Evolutionary conservation across 805 yeast genomes (phyloP).

Genomic region (Trichomonascus vanleenenianus): DNA sequence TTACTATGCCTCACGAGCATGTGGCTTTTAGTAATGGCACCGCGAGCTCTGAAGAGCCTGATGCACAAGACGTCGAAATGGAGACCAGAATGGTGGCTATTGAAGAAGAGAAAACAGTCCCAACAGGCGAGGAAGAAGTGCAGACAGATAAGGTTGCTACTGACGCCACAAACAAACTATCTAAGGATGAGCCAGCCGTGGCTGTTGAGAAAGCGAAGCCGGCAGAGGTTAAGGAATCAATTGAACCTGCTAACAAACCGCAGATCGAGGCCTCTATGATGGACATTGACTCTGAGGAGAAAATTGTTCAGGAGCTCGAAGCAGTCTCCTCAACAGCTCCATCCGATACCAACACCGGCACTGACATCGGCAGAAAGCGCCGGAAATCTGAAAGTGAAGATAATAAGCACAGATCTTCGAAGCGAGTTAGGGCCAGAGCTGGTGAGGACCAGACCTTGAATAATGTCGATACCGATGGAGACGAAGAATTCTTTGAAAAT

Average conservation of each 20-base stretch:
- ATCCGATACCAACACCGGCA: not conserved
- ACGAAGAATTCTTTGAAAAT: slow-evolving; percentile 20
- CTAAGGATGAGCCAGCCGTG: not conserved
- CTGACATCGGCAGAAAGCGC: not conserved
- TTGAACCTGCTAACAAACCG: too few species aligned
- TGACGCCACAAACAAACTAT: not conserved
- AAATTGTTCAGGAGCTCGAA: too few species aligned
- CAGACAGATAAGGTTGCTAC: not conserved
- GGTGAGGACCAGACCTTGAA: slow-evolving; percentile 16
- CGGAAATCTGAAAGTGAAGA: slow-evolving; percentile 6
- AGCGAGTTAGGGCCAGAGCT: slow-evolving; percentile 23
- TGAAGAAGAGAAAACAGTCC: not conserved
- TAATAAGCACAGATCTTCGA: slow-evolving; percentile 6
- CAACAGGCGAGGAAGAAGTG: too few species aligned
- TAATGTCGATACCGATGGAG: slow-evolving; percentile 15
- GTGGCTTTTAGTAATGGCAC: not conserved
- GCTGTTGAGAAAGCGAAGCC: too few species aligned
- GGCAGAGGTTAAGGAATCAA: too few species aligned
- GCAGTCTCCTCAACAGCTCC: not conserved
- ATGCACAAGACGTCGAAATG: too few species aligned
- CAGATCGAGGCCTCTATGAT: too few species aligned
- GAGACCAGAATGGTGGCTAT: not conserved
- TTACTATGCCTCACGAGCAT: slow-evolving; percentile 12
- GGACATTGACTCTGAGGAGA: too few species aligned
- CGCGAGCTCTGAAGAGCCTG: too few species aligned